These are phyloP conservation scores for Diplocarpon rosae DNA, from an alignment of 2,329 filamentous ascomycete species.

Conservation along the genomic window DNA sequence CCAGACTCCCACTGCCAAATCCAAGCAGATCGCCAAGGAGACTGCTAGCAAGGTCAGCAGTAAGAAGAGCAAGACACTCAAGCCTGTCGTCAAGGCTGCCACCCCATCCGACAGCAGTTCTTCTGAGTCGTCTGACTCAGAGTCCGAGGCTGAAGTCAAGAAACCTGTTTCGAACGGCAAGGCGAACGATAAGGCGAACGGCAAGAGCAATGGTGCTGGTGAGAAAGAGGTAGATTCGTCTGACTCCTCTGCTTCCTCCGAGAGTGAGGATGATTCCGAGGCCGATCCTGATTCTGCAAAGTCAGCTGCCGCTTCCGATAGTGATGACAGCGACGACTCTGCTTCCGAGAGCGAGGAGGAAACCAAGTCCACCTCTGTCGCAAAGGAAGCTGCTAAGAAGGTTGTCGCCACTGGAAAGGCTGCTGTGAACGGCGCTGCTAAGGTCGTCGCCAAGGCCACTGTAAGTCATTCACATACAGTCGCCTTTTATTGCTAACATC, in stretches of 20 bases:
- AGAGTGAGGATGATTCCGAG: slow-evolving; percentile 23
- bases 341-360: slow-evolving; percentile 20
- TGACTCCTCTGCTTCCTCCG: slow-evolving; percentile 27
- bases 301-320: slow-evolving; percentile 23
- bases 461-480: slow-evolving; percentile 16
- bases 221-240: slow-evolving; percentile 29
- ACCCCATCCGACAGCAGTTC: slow-evolving; percentile 31
- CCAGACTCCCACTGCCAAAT: slow-evolving; percentile 53
- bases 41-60: slow-evolving; percentile 28
- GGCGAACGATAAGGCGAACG: slow-evolving; percentile 28
- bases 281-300: slow-evolving; percentile 20
- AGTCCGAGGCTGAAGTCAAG: slow-evolving; percentile 27
- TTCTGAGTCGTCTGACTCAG: slow-evolving; percentile 18
- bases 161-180: slow-evolving; percentile 13
- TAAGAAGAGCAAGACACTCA: slow-evolving; percentile 35
- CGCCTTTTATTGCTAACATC: slow-evolving; percentile 8
- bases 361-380: slow-evolving; percentile 15
- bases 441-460: slow-evolving; percentile 23
- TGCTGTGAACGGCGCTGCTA: slow-evolving; percentile 17
- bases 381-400: slow-evolving; percentile 20
- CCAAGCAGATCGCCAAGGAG: slow-evolving; percentile 55
- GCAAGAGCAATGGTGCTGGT: slow-evolving; percentile 29
- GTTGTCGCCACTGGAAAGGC: slow-evolving; percentile 21
- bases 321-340: slow-evolving; percentile 23
- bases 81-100: slow-evolving; percentile 33